Conservation (phyloP, 2,329 filamentous ascomycete species). For the Rutstroemia sydowiana region DNA sequence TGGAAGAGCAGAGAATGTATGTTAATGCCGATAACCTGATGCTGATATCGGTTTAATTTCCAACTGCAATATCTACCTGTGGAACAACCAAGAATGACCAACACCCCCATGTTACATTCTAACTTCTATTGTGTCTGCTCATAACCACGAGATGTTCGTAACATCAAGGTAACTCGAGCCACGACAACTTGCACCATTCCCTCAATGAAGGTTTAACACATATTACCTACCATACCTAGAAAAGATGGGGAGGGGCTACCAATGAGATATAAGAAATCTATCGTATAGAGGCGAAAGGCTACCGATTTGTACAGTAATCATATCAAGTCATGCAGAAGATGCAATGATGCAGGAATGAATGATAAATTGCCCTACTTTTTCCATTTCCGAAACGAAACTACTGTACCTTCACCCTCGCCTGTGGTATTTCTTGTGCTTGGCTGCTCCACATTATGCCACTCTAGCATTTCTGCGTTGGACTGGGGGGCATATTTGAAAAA, state of each 20-base stretch:
- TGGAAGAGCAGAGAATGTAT: background rate
- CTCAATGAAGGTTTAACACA: background rate
- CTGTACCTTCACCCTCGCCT: too few relatives aligned
- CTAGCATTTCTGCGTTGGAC: too few relatives aligned
- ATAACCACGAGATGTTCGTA: constrained; percentile 22
- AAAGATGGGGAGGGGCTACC: too few relatives aligned
- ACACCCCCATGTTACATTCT: constrained; percentile 11
- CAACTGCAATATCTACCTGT: background rate
- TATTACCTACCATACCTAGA: background rate
- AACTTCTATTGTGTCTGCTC: constrained; percentile 5
- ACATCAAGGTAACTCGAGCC: constrained; percentile 27
- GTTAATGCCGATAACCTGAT: background rate
- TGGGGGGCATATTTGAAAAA: too few relatives aligned
- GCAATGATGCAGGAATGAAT: too few relatives aligned
- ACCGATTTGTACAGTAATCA: background rate
- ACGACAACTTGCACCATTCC: constrained; percentile 23
- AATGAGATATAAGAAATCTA: background rate
- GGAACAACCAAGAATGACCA: constrained; percentile 3
- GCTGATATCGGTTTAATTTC: background rate
- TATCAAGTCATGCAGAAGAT: too few relatives aligned
- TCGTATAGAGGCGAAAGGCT: too few relatives aligned
- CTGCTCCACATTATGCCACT: too few relatives aligned
- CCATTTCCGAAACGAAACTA: too few relatives aligned
- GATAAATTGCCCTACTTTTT: too few relatives aligned
- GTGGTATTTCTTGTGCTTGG: too few relatives aligned